Evolutionary conservation across 208 protist species (phyloP), one percentile per base, ranked within the genome.

Genomic region (Leishmania amazonensis): DNA sequence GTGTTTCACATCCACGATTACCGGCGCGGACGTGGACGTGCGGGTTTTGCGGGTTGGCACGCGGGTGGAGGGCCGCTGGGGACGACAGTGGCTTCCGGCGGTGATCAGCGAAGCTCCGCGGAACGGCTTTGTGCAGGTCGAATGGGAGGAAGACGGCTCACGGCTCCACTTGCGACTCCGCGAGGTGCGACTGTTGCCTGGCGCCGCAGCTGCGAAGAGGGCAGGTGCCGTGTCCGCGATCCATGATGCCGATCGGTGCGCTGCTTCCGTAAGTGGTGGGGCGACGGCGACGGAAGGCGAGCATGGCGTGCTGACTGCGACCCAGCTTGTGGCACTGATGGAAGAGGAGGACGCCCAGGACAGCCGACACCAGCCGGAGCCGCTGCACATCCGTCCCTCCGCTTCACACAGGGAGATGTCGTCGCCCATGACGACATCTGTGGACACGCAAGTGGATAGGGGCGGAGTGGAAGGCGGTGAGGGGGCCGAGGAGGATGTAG

Each of bases 61-160:
- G 58, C 76, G 67, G 2, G 91, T 96, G 57, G 87, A 95, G 80
- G 89, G 75, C 7, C 85, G 84, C 3, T 92, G 88, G 91, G 93
- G 90, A 13, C 65, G 86, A 38, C 75, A 80, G 45, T 96, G 93
- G 91, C 93, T 86, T 79, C 80, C 82, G 0, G 93, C 91, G 9
- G 77, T 80, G 24, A 81, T 94, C 4, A 85, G 75, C 2, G 87
- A 88, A 60, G 83, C 84, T 3, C 88, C 90, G 71, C 79, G 84
- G 6, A 85, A 89, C 78, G 90, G 90, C 40, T 95, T 90, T 75
- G 91, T 95, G 80, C 90, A 93, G 78, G 85, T 96, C 76, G 77
- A 85, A 42, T 93, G 91, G 90, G 83, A 85, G 24, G 88, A 90
- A 49, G 90, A 96, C 77, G 87, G 67, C 24, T 90, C 90, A 13